Evolutionary conservation across 257 asterid genomes (phyloP), one percentile per base, ranked within the genome.

Genomic region (Coffea eugenioides): DNA sequence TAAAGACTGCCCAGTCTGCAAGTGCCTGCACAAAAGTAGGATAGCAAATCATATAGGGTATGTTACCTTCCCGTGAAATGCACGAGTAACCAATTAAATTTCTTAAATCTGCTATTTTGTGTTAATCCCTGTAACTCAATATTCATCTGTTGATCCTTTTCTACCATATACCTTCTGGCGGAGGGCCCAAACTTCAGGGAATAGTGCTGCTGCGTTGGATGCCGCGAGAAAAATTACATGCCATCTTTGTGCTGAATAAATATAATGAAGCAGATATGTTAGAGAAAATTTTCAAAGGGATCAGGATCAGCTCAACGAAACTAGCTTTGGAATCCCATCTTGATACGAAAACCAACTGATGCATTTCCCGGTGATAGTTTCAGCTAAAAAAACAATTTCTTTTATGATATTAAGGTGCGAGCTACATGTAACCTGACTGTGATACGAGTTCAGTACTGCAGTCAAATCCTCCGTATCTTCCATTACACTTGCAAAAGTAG

Each of bases 401-500:
- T 48, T 31, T 3, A 12, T 34, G 23, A 67, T 36, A 69, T 14
- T 8, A 48, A 52, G 81, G 36, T 6, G 51, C 34, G 27, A 77
- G 74, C 52, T 80, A 31, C 71, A 74, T 51, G 75, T 84, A 82
- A 88, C 98, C 96, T 87, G 82, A 85, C 85, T 82, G 93, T 3
- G 98, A 86, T 46, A 94, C 97, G 56, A 94, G 90, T 84, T 89
- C 93, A 74, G 89, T 62, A 76, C 94, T 82, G 83, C 97, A 94
- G 85, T 94, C 98, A 73, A 94, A 91, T 82, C 98, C 98, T 83
- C 98, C 98, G 66, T 90, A 90, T 88, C 86, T 85, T 75, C 91
- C 83, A 87, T 89, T 93, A 77, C 98, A 94, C 74, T 77, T 69
- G 78, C 98, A 77, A 15, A 23, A 68, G 41, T 52, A 89, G 84